A percentile compares a stretch with the other conserved stretches of the same genome.
Evolutionary conservation across 2,329 filamentous ascomycete genomes (phyloP).

Genomic region (Ilyonectria sp.): DNA sequence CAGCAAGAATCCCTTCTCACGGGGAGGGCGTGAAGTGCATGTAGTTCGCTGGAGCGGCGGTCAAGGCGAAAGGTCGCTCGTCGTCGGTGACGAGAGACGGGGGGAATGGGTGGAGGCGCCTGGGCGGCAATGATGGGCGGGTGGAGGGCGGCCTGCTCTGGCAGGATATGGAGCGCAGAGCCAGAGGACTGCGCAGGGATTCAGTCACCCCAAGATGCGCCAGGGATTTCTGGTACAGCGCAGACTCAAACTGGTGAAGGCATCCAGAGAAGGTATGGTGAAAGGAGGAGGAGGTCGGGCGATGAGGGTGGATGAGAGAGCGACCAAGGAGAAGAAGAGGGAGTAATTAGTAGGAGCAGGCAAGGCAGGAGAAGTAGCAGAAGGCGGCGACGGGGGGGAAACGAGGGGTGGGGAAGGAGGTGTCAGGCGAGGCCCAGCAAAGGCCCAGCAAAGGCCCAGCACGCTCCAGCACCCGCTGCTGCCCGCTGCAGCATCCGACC

Average conservation of each 20-base stretch:
- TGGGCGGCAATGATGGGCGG: constrained; percentile 32
- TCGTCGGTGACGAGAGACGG: constrained; percentile 41
- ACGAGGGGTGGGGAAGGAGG: constrained; percentile 47
- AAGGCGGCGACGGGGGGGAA: constrained; percentile 35
- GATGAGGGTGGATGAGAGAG: constrained; percentile 39
- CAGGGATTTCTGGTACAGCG: constrained; percentile 31
- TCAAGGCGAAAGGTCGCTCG: constrained; percentile 38
- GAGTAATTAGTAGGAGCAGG: constrained; percentile 38
- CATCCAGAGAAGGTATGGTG: constrained; percentile 36
- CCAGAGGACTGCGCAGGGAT: constrained; percentile 35
- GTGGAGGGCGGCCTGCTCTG: constrained; percentile 28
- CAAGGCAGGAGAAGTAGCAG: constrained; percentile 36
- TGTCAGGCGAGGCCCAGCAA: constrained; percentile 29
- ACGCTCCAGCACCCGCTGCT: constrained; percentile 16
- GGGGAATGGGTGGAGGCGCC: constrained; percentile 40
- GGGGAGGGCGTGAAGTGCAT: constrained; percentile 38
- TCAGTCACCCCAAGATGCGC: constrained; percentile 29
- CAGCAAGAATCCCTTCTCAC: constrained; percentile 41
- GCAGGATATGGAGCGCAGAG: constrained; percentile 11
- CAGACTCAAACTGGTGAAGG: constrained; percentile 30
- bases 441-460: constrained; percentile 21
- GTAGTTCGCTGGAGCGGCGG: constrained; percentile 44
- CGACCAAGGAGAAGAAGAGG: constrained; percentile 38
- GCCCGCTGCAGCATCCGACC: constrained; percentile 15
- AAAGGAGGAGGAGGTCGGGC: constrained; percentile 38